Base-by-base conservation (phyloP, 441 rosid species). In the Populus trichocarpa region DNA sequence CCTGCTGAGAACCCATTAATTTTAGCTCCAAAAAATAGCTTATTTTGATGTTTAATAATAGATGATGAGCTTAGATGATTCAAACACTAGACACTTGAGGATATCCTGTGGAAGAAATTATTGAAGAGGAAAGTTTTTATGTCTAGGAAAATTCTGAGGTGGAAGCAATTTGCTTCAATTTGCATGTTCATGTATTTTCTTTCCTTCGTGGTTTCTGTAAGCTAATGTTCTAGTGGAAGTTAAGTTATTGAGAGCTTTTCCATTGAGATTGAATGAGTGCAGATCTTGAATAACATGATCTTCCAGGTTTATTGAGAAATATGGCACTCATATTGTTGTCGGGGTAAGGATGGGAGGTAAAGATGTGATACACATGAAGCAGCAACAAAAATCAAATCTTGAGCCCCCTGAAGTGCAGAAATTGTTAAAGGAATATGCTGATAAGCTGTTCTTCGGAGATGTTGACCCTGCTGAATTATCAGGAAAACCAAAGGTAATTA, bases 311-410 rank as follows among this genome's bases (percentile, higher is more conserved):
- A 93, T 96, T 75, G 98, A 92, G 10, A 96, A 87, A 75, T 92
- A 92, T 69, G 98, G 98, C 70, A 93, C 99, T 76, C 99, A 96
- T 73, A 33, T 96, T 75, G 91, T 96, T 72, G 88, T 88, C 73
- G 97, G 99, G 74, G 97, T 93, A 36, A 90, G 88, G 81, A 93
- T 96, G 99, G 99, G 99, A 76, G 99, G 98, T 68, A 93, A 93
- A 85, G 99, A 96, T 35, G 96, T 90, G 0, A 77, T 93, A 76
- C 87, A 90, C 71, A 33, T 90, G 76, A 96, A 94, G 88, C 98
- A 96, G 86, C 70, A 79, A n/a, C 92, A 87, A 75, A 90, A 81
- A 61, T 94, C 99, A 53, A 84, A 75, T 82, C 88, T 86, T 25
- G 82, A 86, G 74, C 83, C 96, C 57, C 77, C 84, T 35, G 89